Evolutionary conservation across 768 basidiomycete species (phyloP).

Genomic region (Naematelia encephala): DNA sequence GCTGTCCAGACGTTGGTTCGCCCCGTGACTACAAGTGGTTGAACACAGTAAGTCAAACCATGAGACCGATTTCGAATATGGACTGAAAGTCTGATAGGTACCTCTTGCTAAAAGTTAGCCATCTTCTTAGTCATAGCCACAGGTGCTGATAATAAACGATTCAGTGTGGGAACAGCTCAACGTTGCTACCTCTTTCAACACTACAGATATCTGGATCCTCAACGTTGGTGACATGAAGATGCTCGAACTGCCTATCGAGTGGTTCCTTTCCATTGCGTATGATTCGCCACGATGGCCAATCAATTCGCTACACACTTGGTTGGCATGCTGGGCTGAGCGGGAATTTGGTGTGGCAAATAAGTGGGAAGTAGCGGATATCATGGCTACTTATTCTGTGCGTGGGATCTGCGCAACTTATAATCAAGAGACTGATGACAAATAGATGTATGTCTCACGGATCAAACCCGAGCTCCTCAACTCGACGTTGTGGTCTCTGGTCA

Average conservation of each 20-base stretch:
- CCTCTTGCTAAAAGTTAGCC: slow-evolving; percentile 43
- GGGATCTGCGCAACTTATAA: not conserved
- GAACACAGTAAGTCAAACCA: slow-evolving; percentile 58
- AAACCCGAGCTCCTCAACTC: slow-evolving; percentile 1
- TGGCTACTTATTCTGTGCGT: slow-evolving; percentile 48
- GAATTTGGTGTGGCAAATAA: slow-evolving; percentile 60
- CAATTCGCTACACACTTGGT: slow-evolving; percentile 58
- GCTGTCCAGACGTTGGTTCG: slow-evolving; percentile 62
- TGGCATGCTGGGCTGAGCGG: slow-evolving; percentile 61
- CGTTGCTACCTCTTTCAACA: slow-evolving; percentile 61
- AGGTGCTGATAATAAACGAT: no score
- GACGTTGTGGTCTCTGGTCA: slow-evolving; percentile 50
- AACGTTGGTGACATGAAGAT: slow-evolving; percentile 75
- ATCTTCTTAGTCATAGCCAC: no score
- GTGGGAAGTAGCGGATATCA: slow-evolving; percentile 56
- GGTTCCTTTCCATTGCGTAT: slow-evolving; percentile 65
- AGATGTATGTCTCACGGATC: slow-evolving; percentile 27
- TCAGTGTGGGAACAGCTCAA: slow-evolving; percentile 71
- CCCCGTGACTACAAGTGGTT: slow-evolving; percentile 71
- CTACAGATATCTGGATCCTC: slow-evolving; percentile 64
- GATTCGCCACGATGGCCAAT: slow-evolving; percentile 60
- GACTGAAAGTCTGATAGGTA: no score
- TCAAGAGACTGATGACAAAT: not conserved
- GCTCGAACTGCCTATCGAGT: slow-evolving; percentile 67
- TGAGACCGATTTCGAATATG: no score